Base-by-base conservation (phyloP, 306 rosid species). In the Notholithocarpus densiflorus region DNA sequence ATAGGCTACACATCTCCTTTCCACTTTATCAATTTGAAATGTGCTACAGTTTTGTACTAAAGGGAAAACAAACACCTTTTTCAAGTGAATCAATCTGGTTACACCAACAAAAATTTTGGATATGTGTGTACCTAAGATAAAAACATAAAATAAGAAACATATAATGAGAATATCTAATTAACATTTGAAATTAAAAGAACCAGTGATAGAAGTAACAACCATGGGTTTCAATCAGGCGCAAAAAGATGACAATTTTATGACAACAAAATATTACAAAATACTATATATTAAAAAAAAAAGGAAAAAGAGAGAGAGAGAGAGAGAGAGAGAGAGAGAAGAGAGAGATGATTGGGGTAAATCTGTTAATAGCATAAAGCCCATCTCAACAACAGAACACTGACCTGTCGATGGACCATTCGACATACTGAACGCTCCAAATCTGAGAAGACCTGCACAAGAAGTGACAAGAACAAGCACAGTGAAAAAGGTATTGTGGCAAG, bases 341-440 rank as follows among this genome's bases (percentile, higher is more conserved):
- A 9, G 52, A 37, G 52, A 45, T 3, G 53, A 34, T n/a, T n/a
- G n/a, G 18, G 31, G 40, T 40, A 10, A 51, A 43, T 51, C 43
- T 12, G 37, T 21, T 60, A 24, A 21, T 53, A 60, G 62, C 45
- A 74, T 66, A 34, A 59, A 72, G 26, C 37, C 48, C 56, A 76
- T 70, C 60, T 73, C 53, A 80, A 83, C 72, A 40, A 75, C 59
- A 62, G 26, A 80, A 81, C 77, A 61, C 84, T 72, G 61, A 96
- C 99, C 99, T 96, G 98, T 71, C 83, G 90, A 78, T 96, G 99
- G 81, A 91, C 90, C 98, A 96, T 96, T 82, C 99, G 92, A 84
- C 99, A 96, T 10, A 88, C 96, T 72, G 99, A 91, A 37, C 97
- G 87, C 91, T 96, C 99, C 92, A 93, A 86, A 84, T 96, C 99